Evolutionary conservation across 2,329 filamentous ascomycete genomes (phyloP), one percentile per base, ranked within the genome.

Genomic region (Parasarocladium wereldwijsianum): DNA sequence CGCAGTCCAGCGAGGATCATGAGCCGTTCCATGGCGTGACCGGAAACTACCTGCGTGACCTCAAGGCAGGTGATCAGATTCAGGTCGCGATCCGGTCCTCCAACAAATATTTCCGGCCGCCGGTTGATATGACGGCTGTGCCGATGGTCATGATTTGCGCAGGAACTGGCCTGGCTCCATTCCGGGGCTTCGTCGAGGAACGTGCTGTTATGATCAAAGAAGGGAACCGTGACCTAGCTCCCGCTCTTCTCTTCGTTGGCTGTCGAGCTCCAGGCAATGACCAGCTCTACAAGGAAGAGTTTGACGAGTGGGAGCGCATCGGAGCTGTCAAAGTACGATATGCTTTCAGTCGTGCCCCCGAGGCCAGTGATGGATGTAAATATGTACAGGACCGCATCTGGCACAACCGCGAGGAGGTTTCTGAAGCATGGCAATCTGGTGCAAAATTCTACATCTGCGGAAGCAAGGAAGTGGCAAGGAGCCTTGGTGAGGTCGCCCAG

Each of bases 401-500:
- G n/a, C 34, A 26, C 3, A 45, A 58, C 26, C 33, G 44, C 5
- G 39, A 38, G 5, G 46, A 50, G 4, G 35, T 57, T 5, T 32
- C 37, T 26, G 35, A 25, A n/a, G 37, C 57, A 22, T 59, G 55
- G 55, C 35, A 45, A 8, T 9, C 27, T 7, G 53, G 51, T 0
- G 52, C 69, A 1, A 64, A 65, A 42, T 49, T 76, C 4, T 78
- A 66, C 43, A 66, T 78, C 0, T 79, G 74, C 41, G 74, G 75
- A 0, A 64, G 61, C 22, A 50, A 56, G 9, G 44, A 43, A 6
- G 47, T 66, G 3, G 59, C 53, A 2, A 52, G 58, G 24, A 53
- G 45, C 1, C 54, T 65, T 4, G 49, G 54, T 32, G 48, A 52
- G 31, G 38, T 37, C 11, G 34, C 49, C 10, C 39, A 41, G 12